A percentile compares a stretch with the other conserved stretches of the same genome.
phyloP scores from a whole-genome alignment of 352 stramenopile species.

The Phytophthora palmivora region DNA sequence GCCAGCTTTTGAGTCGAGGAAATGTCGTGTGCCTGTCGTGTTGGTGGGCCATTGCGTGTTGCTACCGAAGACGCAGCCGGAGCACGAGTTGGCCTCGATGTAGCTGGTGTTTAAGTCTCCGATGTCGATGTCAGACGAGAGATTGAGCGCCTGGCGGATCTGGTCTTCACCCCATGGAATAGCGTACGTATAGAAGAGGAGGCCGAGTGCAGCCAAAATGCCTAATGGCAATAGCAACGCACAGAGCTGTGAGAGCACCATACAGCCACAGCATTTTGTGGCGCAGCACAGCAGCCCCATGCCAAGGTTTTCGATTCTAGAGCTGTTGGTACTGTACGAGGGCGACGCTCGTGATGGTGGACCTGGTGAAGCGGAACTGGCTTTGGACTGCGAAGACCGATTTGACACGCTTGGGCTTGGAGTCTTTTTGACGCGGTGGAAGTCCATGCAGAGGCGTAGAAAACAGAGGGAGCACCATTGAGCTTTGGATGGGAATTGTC shows the following conservation, averaged over 20 bases:
- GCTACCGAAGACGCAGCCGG: slow-evolving; percentile 83
- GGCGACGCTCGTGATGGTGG: slow-evolving; percentile 21
- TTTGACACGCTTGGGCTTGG: slow-evolving; percentile 13
- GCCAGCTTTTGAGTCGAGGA: slow-evolving; percentile 77
- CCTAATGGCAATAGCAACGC: slow-evolving; percentile 62
- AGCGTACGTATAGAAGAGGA: slow-evolving; percentile 75
- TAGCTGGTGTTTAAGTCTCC: slow-evolving; percentile 56
- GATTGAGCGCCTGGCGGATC: slow-evolving; percentile 60
- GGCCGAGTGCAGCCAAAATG: slow-evolving; percentile 56
- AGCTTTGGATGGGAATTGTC: slow-evolving; percentile 23
- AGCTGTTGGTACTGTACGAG: slow-evolving; percentile 8
- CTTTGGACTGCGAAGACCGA: slow-evolving; percentile 10
- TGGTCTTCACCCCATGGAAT: slow-evolving; percentile 81
- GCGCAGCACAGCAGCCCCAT: slow-evolving; percentile 64
- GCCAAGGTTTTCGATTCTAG: neutral
- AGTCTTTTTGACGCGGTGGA: slow-evolving; percentile 4
- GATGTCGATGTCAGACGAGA: slow-evolving; percentile 58
- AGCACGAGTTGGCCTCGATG: slow-evolving; percentile 74
- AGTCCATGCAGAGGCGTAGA: slow-evolving; percentile 13
- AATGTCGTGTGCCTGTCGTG: slow-evolving; percentile 68
- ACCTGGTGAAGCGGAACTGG: slow-evolving; percentile 32
- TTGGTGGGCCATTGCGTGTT: slow-evolving; percentile 87
- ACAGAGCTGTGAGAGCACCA: slow-evolving; percentile 75
- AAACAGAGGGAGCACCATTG: slow-evolving; percentile 12
- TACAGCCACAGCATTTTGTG: slow-evolving; percentile 81